Conservation (phyloP, 2,329 filamentous ascomycete genomes). For the Fusarium decemcellulare region DNA sequence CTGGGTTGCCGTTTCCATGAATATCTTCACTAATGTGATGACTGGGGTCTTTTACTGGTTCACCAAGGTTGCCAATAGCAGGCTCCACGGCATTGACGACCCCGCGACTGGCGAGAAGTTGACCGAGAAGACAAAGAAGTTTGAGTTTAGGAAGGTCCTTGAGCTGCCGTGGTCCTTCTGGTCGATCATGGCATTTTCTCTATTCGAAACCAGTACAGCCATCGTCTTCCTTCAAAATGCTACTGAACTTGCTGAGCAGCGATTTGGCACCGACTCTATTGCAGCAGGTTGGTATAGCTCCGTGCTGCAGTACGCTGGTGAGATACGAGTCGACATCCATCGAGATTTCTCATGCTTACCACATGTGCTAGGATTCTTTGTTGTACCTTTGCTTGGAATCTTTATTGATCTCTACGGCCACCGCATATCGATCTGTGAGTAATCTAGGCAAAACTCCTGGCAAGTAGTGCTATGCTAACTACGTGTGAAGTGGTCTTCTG, state of each 20-base stretch:
- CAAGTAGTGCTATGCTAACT: background rate
- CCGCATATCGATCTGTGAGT: constrained; percentile 61
- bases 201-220: constrained; percentile 70
- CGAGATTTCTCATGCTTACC: background rate
- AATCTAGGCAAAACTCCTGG: too few relatives aligned
- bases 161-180: constrained; percentile 72
- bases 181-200: constrained; percentile 65
- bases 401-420: constrained; percentile 70
- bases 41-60: constrained; percentile 68
- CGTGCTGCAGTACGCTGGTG: constrained; percentile 61
- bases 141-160: constrained; percentile 67
- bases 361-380: constrained; percentile 60
- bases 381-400: constrained; percentile 68
- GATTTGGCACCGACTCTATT: constrained; percentile 66
- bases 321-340: background rate
- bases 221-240: constrained; percentile 69
- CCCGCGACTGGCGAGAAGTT: constrained; percentile 69
- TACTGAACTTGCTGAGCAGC: constrained; percentile 71
- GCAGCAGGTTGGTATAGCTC: constrained; percentile 72
- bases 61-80: constrained; percentile 47
- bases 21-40: constrained; percentile 71
- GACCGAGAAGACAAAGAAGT: constrained; percentile 69
- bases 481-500: constrained; percentile 57
- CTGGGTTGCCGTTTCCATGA: constrained; percentile 73
- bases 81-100: constrained; percentile 31